A percentile compares a stretch with the other conserved stretches of the same genome.
These are phyloP conservation scores for Chaetoscypha palmicola DNA, from an alignment of 2,329 filamentous ascomycete genomes.

Conservation along the genomic window DNA sequence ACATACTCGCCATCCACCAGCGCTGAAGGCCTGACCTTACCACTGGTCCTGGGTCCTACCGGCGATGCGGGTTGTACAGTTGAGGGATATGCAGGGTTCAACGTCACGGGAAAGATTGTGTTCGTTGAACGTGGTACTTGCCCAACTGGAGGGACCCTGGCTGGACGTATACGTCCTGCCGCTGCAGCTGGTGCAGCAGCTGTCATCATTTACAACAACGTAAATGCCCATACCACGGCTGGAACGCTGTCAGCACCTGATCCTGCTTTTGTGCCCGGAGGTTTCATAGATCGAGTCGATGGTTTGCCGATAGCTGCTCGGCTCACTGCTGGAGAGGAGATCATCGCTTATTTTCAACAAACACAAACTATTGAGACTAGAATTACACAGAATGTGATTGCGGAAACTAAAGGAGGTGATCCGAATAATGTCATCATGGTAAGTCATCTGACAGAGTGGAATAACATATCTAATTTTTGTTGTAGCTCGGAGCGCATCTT, in stretches of 20 bases:
- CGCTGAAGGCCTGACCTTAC: slow-evolving; percentile 23
- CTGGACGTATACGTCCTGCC: slow-evolving; percentile 37
- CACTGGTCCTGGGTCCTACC: slow-evolving; percentile 9
- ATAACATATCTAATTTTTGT: neutral
- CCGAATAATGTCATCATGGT: slow-evolving; percentile 48
- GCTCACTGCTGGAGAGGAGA: slow-evolving; percentile 8
- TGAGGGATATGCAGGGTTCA: slow-evolving; percentile 12
- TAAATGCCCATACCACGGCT: slow-evolving; percentile 10
- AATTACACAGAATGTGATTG: slow-evolving; percentile 28
- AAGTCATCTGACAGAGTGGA: neutral
- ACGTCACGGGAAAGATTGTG: slow-evolving; percentile 39
- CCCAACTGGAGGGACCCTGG: slow-evolving; percentile 46
- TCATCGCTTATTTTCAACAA: slow-evolving; percentile 11
- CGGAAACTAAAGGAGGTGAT: slow-evolving; percentile 51
- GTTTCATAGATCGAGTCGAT: slow-evolving; percentile 15
- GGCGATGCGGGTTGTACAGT: slow-evolving; percentile 8
- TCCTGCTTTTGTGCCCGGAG: slow-evolving; percentile 12
- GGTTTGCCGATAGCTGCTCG: slow-evolving; percentile 8
- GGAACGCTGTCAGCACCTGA: slow-evolving; percentile 15
- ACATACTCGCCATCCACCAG: slow-evolving; percentile 22
- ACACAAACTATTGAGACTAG: slow-evolving; percentile 12
- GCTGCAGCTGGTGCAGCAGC: slow-evolving; percentile 46
- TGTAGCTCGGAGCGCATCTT: slow-evolving; percentile 47
- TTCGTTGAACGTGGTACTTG: slow-evolving; percentile 48
- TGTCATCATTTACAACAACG: slow-evolving; percentile 36